Conservation (phyloP, 2,329 filamentous ascomycete genomes). For the Aspergillus cejpii region DNA sequence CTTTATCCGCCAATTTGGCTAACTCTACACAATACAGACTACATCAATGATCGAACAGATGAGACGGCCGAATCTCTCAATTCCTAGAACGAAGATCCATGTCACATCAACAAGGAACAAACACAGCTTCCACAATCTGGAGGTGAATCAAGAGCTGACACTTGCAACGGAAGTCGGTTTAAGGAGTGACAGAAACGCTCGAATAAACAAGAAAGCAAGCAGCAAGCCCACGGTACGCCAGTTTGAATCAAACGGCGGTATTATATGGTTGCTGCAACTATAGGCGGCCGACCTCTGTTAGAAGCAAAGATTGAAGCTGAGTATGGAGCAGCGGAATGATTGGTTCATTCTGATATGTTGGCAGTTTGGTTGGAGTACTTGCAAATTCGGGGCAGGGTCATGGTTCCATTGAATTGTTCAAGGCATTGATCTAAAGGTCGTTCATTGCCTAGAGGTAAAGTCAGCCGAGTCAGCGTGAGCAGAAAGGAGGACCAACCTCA, state of each 20-base stretch:
- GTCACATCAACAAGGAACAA: slow-evolving; percentile 17
- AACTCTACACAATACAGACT: neutral
- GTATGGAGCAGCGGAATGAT: slow-evolving; percentile 23
- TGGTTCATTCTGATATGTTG: slow-evolving; percentile 18
- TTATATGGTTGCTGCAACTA: slow-evolving; percentile 36
- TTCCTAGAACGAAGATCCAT: slow-evolving; percentile 35
- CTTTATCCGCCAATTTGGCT: no score
- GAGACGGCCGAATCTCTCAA: slow-evolving; percentile 44
- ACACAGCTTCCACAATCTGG: no score
- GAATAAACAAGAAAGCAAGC: slow-evolving; percentile 3
- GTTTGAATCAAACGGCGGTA: slow-evolving; percentile 21
- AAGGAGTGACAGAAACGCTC: slow-evolving; percentile 9
- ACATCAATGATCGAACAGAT: slow-evolving; percentile 9
- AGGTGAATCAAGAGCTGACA: slow-evolving; percentile 10
- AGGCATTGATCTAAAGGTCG: slow-evolving; percentile 31
- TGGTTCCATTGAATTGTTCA: neutral
- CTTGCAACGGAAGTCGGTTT: slow-evolving; percentile 6
- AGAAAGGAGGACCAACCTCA: slow-evolving; percentile 59
- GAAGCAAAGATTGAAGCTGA: slow-evolving; percentile 35
- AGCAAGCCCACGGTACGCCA: slow-evolving; percentile 19
- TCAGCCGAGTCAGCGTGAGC: slow-evolving; percentile 10
- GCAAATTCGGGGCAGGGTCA: neutral
- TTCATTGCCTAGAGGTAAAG: slow-evolving; percentile 38
- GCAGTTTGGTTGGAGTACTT: slow-evolving; percentile 32
- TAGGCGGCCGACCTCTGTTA: slow-evolving; percentile 44